Base-by-base conservation (phyloP, 2,329 filamentous ascomycete genomes). In the Nigrospora sphaerica region DNA sequence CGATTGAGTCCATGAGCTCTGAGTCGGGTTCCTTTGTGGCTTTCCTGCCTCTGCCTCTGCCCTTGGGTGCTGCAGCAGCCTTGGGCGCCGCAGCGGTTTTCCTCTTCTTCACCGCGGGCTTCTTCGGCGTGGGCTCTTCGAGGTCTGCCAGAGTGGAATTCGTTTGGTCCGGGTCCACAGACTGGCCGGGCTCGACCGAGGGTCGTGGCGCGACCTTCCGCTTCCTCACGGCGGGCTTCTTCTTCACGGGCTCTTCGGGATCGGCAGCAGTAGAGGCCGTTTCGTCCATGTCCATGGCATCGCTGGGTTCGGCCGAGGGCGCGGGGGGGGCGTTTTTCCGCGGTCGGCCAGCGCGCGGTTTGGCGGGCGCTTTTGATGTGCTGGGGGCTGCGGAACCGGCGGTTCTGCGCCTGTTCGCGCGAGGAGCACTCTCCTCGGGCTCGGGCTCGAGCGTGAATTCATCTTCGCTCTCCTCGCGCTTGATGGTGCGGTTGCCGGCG, bases 391-490 rank as follows among this genome's bases (percentile, higher is more conserved):
- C 69, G 4, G 70, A 68, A 10, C 45, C 19, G 36, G 36, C 36
- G 10, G 68, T 60, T 44, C 63, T 66, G 43, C 66, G 64, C 46
- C 56, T 56, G 41, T 46, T 57, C 44, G 54, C 52, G 12, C 35
- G 35, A 7, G n/a, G 35, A 37, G 35, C 35, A n/a, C n/a, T 18
- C 18, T 37, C n/a, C 35, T 37, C 35, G 35, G 14, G 35, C 35
- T 37, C 35, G 11, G 85, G 78, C 41, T 85, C 85, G 3, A 89
- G 89, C 39, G 85, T 86, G 58, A 90, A 93, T 42, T 95, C 88
- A 42, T 91, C 85, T 52, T 87, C 74, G 42, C 70, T 74, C 4
- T 85, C 79, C 28, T 85, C 77, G 14, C 79, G 73, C 32, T 60
- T 63, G 39, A 55, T 63, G 37, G 62, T 70, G 44, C 78, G 74